phyloP scores from a whole-genome alignment of 1,139 yeast genomes.

The Geotrichum fermentans region DNA sequence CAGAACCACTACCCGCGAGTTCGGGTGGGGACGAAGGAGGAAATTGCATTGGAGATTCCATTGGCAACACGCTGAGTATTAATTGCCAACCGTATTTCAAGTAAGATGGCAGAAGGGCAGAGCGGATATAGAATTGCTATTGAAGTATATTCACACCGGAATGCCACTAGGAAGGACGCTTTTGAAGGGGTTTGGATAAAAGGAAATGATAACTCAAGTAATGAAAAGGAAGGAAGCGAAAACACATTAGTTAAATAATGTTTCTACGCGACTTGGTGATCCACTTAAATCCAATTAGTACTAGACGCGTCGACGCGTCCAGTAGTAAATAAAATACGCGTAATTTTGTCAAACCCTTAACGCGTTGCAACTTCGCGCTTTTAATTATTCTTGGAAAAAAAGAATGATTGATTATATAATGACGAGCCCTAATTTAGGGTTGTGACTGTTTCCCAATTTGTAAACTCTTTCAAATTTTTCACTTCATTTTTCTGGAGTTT shows the following conservation, averaged over 20 bases:
- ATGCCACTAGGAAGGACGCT: too few species aligned
- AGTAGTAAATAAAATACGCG: neutral
- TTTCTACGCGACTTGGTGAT: neutral
- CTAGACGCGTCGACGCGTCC: neutral
- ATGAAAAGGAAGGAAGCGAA: neutral
- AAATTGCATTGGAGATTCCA: conserved; percentile 17
- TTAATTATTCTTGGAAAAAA: neutral
- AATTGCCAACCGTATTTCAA: neutral
- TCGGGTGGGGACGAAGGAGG: conserved; percentile 24
- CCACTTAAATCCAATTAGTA: neutral
- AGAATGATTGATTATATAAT: too few species aligned
- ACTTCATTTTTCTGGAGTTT: neutral
- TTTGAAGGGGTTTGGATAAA: too few species aligned
- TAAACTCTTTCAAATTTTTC: neutral
- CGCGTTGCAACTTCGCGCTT: neutral
- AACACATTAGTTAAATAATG: neutral
- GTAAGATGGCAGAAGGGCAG: neutral
- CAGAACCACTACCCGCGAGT: conserved; percentile 17
- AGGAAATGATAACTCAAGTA: too few species aligned
- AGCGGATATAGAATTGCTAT: neutral
- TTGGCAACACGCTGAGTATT: neutral
- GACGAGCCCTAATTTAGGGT: conserved; percentile 5
- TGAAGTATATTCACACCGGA: too few species aligned
- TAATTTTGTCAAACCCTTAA: neutral
- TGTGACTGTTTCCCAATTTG: conserved; percentile 8